phyloP scores from a whole-genome alignment of 345 rosid genomes.

The Bruguiera parviflora region DNA sequence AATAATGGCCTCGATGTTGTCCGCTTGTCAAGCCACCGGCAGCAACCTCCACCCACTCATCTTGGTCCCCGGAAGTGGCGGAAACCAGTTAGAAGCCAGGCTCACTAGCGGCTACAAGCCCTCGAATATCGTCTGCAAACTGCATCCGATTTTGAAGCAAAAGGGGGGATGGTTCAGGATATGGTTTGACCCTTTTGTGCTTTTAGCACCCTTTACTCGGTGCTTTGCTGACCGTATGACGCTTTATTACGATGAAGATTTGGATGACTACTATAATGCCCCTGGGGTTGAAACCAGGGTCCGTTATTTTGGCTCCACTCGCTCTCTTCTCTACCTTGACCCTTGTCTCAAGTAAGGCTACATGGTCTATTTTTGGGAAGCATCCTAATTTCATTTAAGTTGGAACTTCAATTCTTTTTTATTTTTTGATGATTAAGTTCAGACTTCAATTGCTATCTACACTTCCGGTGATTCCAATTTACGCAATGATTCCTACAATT shows the following conservation, averaged over 20 bases:
- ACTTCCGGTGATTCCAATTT: too few relatives aligned
- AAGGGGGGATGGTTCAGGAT: slow-evolving; percentile 78
- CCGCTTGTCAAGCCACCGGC: slow-evolving; percentile 30
- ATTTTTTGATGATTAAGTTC: not conserved
- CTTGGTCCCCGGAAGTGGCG: slow-evolving; percentile 80
- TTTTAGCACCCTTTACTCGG: slow-evolving; percentile 59
- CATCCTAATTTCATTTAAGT: too few relatives aligned
- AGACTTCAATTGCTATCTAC: too few relatives aligned
- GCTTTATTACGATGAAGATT: slow-evolving; percentile 50
- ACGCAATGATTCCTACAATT: too few relatives aligned
- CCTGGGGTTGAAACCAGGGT: slow-evolving; percentile 74
- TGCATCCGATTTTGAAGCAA: slow-evolving; percentile 45
- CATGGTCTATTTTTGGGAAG: not conserved
- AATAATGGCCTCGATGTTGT: slow-evolving; percentile 29
- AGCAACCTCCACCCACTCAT: slow-evolving; percentile 59
- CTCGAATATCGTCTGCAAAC: slow-evolving; percentile 45
- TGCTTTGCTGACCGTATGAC: slow-evolving; percentile 77
- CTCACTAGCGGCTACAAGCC: slow-evolving; percentile 59
- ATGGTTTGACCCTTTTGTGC: slow-evolving; percentile 72
- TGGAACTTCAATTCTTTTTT: not conserved
- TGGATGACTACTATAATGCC: slow-evolving; percentile 71
- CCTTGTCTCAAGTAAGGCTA: slow-evolving; percentile 61
- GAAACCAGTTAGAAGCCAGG: slow-evolving; percentile 79
- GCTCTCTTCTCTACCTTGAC: slow-evolving; percentile 62
- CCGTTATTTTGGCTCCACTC: slow-evolving; percentile 61